A percentile compares a stretch with the other conserved stretches of the same genome.
These are phyloP conservation scores for Calophaca sinica DNA, from an alignment of 306 rosid genomes.

Conservation along the genomic window DNA sequence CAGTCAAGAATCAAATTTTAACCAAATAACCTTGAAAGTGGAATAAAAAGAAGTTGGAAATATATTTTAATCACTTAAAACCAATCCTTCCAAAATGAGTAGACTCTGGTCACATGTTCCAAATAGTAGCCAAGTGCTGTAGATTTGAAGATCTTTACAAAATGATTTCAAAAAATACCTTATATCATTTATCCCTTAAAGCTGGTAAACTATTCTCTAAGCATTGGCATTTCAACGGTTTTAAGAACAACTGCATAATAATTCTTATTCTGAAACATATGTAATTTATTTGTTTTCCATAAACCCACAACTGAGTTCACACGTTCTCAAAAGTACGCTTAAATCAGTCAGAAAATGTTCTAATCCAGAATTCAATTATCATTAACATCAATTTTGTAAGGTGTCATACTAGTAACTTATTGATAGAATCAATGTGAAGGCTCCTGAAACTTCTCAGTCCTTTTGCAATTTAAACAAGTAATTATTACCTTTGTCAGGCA, in stretches of 20 bases:
- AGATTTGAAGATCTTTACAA: slow-evolving; percentile 18
- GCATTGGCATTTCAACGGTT: not conserved
- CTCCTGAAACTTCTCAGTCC: slow-evolving; percentile 22
- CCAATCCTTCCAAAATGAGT: slow-evolving; percentile 6
- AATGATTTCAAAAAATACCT: slow-evolving; percentile 22
- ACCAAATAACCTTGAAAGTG: not conserved
- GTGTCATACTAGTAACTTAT: not conserved
- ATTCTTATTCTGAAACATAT: no score
- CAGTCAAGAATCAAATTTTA: slow-evolving; percentile 15
- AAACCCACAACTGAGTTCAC: no score
- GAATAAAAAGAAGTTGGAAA: not conserved
- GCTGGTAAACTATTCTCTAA: not conserved
- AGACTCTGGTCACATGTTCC: slow-evolving; percentile 27
- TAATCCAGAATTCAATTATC: slow-evolving; percentile 10
- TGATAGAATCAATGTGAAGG: slow-evolving; percentile 6
- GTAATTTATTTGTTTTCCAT: no score
- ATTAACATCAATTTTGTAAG: not conserved
- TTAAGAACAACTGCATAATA: not conserved
- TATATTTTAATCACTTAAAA: not conserved
- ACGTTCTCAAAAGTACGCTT: no score
- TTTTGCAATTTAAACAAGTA: slow-evolving; percentile 8
- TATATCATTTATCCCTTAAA: not conserved
- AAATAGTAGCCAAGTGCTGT: slow-evolving; percentile 26
- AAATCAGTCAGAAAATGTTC: not conserved
- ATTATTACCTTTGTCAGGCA: slow-evolving; percentile 92